A percentile compares a stretch with the other conserved stretches of the same genome.
Conservation (phyloP, 2,329 filamentous ascomycete genomes). For the Aspergillus brunneoviolaceus region DNA sequence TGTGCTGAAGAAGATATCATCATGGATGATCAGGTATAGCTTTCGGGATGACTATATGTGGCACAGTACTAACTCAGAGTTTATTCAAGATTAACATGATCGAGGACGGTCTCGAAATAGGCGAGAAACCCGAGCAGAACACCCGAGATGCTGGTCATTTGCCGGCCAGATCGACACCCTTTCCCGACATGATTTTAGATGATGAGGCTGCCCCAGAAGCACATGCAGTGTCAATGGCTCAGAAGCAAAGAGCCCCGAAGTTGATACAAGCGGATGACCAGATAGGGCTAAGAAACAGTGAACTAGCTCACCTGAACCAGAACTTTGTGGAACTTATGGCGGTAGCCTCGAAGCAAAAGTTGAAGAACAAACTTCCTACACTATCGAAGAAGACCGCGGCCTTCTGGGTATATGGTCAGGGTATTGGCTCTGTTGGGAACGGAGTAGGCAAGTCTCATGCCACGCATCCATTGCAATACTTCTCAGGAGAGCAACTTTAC, state of each 20-base stretch:
- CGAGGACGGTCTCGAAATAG: conserved; percentile 31
- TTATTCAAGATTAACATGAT: conserved; percentile 25
- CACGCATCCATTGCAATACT: conserved; percentile 56
- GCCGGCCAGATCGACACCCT: neutral
- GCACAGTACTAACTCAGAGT: neutral
- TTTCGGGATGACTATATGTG: neutral
- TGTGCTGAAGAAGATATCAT: conserved; percentile 34
- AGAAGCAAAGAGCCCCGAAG: conserved; percentile 37
- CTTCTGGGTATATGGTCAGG: conserved; percentile 59
- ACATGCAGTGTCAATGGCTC: conserved; percentile 25
- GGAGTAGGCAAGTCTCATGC: conserved; percentile 44
- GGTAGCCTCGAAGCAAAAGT: conserved; percentile 46
- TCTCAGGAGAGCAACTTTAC: conserved; percentile 58
- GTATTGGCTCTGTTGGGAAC: conserved; percentile 55
- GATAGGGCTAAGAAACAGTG: conserved; percentile 56
- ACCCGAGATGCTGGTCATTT: neutral
- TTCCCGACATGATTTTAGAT: neutral
- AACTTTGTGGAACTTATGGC: conserved; percentile 64
- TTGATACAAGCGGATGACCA: conserved; percentile 49
- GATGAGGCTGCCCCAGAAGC: neutral
- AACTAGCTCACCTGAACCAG: conserved; percentile 57
- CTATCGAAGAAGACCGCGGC: conserved; percentile 64
- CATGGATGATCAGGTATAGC: conserved; percentile 17
- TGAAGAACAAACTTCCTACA: conserved; percentile 39
- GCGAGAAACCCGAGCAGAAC: neutral